Evolutionary conservation across 2,329 filamentous ascomycete genomes (phyloP), one percentile per base, ranked within the genome.

Genomic region (Aspergillus intermedius): DNA sequence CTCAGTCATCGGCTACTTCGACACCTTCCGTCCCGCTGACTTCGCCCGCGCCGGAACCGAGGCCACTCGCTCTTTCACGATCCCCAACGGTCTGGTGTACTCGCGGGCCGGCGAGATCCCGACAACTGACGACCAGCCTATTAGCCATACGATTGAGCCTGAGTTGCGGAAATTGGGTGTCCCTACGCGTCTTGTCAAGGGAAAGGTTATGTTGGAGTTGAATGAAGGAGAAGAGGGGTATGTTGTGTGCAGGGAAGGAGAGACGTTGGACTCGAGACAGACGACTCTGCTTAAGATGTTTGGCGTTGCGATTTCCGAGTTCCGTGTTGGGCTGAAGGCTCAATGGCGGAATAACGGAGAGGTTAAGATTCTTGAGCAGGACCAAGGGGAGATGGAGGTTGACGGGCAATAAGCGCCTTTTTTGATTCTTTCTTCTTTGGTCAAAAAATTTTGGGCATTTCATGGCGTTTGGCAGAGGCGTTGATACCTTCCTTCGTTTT

Each of bases 251-350:
- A 83, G 83, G 62, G 84, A 90, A 69, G 93, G 91, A 9, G 82
- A 96, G 65, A 78, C 83, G 41, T 73, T 98, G 58, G 91, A 96
- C 71, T 91, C 87, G 58, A 81, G 91, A 60, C 93, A 98, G 78
- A 96, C 93, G 49, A 86, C 90, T 55, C 74, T 98, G 64, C 71
- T 98, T 70, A 97, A 97, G 81, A 78, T 95, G 62, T 97, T 98
- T 72, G 86, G 89, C 46, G 82, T 96, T 49, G 88, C 87, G 54
- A 82, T 93, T 72, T 88, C 89, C 50, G 90, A 97, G 74, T 98
- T 98, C 75, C 84, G 79, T 68, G 83, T 98, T 50, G 79, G 83
- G 62, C 74, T 95, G 56, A 74, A 87, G 68, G 91, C 90, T 64
- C 86, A 78, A 25, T 76, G 71, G 69, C 65, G 68, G 55, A 60